These are phyloP conservation scores for Marchantia paleacea DNA, from an alignment of 225 moss, liverwort and hornwort genomes.

Conservation along the genomic window DNA sequence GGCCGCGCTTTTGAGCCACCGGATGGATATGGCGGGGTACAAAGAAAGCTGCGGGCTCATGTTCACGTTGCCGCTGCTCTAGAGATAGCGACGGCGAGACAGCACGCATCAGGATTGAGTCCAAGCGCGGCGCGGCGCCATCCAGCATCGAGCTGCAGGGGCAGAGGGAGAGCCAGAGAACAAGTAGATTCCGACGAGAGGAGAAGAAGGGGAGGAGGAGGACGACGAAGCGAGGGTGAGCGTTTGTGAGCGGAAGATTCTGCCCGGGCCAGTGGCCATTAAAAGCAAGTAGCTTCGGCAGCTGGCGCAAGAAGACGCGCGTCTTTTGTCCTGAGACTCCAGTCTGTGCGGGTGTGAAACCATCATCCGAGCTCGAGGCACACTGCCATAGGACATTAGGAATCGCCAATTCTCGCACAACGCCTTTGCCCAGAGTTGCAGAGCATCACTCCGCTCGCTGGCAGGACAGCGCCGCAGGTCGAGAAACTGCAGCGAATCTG, in stretches of 20 bases:
- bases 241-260: neutral
- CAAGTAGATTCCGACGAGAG: neutral
- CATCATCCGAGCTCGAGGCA: neutral
- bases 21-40: neutral
- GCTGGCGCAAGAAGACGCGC: neutral
- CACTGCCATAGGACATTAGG: neutral
- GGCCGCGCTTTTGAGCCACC: neutral
- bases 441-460: too few species aligned
- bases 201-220: neutral
- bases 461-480: neutral
- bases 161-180: neutral
- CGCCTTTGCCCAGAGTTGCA: too few species aligned
- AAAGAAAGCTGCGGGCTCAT: neutral
- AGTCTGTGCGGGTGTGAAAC: neutral
- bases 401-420: neutral
- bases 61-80: too few species aligned
- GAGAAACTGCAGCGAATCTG: neutral
- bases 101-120: neutral
- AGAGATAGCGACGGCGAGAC: neutral
- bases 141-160: neutral
- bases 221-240: neutral
- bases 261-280: slow-evolving; percentile 1
- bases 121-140: neutral
- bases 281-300: neutral
- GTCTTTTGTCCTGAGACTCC: neutral